Evolutionary conservation across 345 rosid genomes (phyloP), one percentile per base, ranked within the genome.

Genomic region (Populus pruinosa): DNA sequence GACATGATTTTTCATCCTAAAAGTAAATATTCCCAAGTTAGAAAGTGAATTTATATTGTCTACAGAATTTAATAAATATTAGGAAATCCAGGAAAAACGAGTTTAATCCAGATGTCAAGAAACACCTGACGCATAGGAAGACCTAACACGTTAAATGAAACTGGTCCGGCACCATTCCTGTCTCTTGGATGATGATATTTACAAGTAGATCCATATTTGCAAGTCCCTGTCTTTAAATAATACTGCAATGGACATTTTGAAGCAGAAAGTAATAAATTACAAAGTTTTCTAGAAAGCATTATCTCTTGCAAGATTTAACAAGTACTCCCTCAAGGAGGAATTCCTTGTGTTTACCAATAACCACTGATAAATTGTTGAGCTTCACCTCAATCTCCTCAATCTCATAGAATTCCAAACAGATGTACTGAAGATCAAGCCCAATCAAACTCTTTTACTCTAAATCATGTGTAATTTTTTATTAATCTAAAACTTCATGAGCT

Each of bases 141-240:
- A 76, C 97, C 97, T 6, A 91, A 78, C 82, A 71, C 59, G 79
- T 92, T 92, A 74, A 90, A 92, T 73, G 82, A 82, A 76, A 90
- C 88, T 5, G 92, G 94, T 81, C 91, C 97, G 72, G 94, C 97
- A 77, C 97, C 97, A 74, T 92, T 90, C 84, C 94, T 88, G 81
- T 92, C 95, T 78, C 89, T 92, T 72, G 97, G 95, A 80, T 92
- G 97, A 80, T 92, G 93, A 82, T 88, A 92, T 86, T 92, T 92
- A 85, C 97, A 92, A 14, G 95, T 89, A 43, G 91, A 59, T 67
- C 95, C 97, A 76, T 90, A 92, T 82, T 91, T 91, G 88, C 97
- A 92, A 39, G 94, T 91, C 67, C 97, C 97, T 55, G 97, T 92
- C 90, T 89, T 92, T 62, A 92, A 69, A 86, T 76, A 92, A 81